Conservation (phyloP, 2,329 filamentous ascomycete species). For the Botrytis aclada region DNA sequence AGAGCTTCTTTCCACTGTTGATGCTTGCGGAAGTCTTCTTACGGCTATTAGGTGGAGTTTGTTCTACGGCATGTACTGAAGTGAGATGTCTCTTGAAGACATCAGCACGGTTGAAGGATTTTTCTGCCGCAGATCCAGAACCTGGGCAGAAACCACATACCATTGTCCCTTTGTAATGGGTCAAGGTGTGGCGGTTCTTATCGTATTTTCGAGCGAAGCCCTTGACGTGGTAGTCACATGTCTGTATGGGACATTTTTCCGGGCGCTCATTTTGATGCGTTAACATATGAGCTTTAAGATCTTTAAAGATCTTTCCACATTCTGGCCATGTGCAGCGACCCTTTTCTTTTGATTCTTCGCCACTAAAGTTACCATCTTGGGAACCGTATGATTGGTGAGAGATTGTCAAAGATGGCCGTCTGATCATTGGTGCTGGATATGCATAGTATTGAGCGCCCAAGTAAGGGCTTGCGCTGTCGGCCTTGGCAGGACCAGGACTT, state of each 20-base stretch:
- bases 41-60: conserved; percentile 85
- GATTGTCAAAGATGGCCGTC: conserved; percentile 30
- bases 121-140: conserved; percentile 81
- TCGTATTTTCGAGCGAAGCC: conserved; percentile 97
- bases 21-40: conserved; percentile 54
- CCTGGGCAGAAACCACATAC: conserved; percentile 95
- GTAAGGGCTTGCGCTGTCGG: conserved; percentile 37
- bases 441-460: conserved; percentile 34
- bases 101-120: conserved; percentile 93
- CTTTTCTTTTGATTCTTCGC: conserved; percentile 37
- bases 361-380: conserved; percentile 34
- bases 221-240: conserved; percentile 90
- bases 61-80: conserved; percentile 89
- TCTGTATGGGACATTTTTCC: conserved; percentile 92
- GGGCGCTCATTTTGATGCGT: conserved; percentile 92
- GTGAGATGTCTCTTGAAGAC: conserved; percentile 97
- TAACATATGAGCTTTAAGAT: conserved; percentile 84
- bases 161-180: conserved; percentile 98
- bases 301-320: conserved; percentile 59
- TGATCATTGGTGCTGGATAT: conserved; percentile 29
- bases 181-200: conserved; percentile 93
- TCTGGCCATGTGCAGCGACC: conserved; percentile 54
- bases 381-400: conserved; percentile 35
- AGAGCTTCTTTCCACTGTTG: conserved; percentile 52
- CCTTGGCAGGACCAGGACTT: conserved; percentile 33